Percentiles rank a stretch among this genome's conserved stretches.
These are phyloP conservation scores for Mytilinidion resinicola DNA, from an alignment of 495 filamentous ascomycete genomes.

Conservation along the genomic window DNA sequence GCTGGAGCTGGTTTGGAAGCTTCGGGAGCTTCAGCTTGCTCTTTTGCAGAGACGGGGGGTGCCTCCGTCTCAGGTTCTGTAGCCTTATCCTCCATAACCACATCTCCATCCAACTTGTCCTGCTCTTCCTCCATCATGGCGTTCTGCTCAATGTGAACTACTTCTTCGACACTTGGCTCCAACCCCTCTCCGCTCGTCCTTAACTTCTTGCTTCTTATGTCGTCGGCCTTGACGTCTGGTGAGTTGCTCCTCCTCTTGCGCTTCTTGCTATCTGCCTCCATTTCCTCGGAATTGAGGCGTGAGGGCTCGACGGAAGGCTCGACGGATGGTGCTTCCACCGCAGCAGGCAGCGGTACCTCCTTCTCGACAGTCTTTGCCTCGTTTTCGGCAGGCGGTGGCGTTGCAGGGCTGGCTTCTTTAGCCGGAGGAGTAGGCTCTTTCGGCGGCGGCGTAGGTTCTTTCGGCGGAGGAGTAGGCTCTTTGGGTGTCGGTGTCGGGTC, in stretches of 20 bases:
- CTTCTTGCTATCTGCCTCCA: constrained; percentile 34
- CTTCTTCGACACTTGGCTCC: too few species aligned
- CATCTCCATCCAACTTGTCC: constrained; percentile 13
- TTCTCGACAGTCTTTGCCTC: constrained; percentile 19
- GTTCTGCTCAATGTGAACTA: background rate
- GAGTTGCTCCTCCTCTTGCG: constrained; percentile 36
- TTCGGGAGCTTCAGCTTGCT: background rate
- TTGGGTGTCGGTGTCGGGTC: background rate
- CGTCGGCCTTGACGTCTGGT: constrained; percentile 18
- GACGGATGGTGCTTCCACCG: background rate
- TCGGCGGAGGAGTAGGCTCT: background rate
- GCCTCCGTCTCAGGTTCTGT: background rate
- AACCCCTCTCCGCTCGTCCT: constrained; percentile 8
- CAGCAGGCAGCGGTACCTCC: constrained; percentile 4
- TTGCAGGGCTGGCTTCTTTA: background rate
- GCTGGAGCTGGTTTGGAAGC: background rate
- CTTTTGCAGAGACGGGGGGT: background rate
- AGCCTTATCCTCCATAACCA: constrained; percentile 18
- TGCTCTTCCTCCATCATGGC: constrained; percentile 15
- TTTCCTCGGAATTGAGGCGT: constrained; percentile 21
- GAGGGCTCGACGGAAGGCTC: constrained; percentile 8
- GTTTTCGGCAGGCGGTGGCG: constrained; percentile 5
- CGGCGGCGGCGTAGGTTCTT: background rate
- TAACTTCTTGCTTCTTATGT: constrained; percentile 32
- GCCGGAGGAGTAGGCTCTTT: too few species aligned